Evolutionary conservation across 1,284 basidiomycete species (phyloP).

Genomic region (Anthracocystis walkeri): DNA sequence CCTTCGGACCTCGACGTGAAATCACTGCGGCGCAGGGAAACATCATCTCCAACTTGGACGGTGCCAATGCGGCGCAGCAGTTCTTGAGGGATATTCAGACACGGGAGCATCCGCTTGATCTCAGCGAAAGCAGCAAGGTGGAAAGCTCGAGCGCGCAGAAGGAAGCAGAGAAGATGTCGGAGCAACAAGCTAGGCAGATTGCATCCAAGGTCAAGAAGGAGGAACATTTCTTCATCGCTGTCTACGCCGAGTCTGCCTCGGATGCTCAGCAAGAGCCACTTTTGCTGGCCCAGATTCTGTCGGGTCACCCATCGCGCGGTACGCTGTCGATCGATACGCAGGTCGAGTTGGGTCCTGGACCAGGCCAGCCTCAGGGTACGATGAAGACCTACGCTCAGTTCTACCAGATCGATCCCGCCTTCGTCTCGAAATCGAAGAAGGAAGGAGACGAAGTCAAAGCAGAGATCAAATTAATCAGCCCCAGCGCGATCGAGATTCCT

Average conservation of each 20-base stretch:
- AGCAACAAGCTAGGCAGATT: conserved; percentile 39
- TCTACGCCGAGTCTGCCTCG: conserved; percentile 55
- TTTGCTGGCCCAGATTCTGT: conserved; percentile 73
- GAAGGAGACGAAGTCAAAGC: conserved; percentile 22
- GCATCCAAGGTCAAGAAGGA: conserved; percentile 74
- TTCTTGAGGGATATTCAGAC: conserved; percentile 76
- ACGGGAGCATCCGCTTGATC: conserved; percentile 34
- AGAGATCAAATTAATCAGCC: conserved; percentile 31
- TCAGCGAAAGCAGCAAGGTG: conserved; percentile 14
- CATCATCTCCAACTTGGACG: conserved; percentile 77
- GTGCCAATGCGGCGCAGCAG: conserved; percentile 78
- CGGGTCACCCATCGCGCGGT: conserved; percentile 83
- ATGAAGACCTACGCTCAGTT: conserved; percentile 51
- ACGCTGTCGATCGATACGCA: conserved; percentile 78
- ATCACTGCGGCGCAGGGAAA: conserved; percentile 83
- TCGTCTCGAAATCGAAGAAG: neutral
- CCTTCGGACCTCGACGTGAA: conserved; percentile 74
- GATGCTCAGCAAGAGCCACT: conserved; percentile 14
- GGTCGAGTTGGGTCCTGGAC: conserved; percentile 75
- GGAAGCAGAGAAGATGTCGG: conserved; percentile 40
- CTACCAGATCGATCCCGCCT: conserved; percentile 38
- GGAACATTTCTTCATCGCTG: conserved; percentile 77
- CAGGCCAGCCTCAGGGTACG: conserved; percentile 73
- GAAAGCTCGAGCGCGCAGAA: conserved; percentile 26
- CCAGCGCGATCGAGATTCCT: conserved; percentile 51